These are phyloP conservation scores for Penicillium nucicola DNA, from an alignment of 495 filamentous ascomycete genomes.

Conservation along the genomic window DNA sequence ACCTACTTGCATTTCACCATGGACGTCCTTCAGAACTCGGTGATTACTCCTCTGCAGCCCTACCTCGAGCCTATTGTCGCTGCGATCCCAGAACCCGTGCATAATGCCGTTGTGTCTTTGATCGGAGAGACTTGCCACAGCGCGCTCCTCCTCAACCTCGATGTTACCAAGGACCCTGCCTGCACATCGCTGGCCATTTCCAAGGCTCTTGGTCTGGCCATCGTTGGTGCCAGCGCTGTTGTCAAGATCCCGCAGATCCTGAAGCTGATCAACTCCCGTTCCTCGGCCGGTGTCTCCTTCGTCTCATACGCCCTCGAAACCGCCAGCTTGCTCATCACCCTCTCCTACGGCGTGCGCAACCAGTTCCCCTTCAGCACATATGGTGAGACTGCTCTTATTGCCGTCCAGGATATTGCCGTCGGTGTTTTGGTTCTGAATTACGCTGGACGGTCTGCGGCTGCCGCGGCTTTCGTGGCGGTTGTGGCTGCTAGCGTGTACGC, in stretches of 20 bases:
- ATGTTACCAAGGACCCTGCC: constrained; percentile 60
- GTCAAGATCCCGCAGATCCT: constrained; percentile 96
- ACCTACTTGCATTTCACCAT: constrained; percentile 22
- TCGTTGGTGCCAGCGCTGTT: constrained; percentile 80
- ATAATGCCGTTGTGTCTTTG: constrained; percentile 70
- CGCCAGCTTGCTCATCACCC: constrained; percentile 72
- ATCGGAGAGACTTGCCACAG: constrained; percentile 83
- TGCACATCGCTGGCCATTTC: constrained; percentile 87
- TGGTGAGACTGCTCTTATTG: constrained; percentile 88
- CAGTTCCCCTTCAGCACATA: constrained; percentile 94
- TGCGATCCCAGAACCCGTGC: constrained; percentile 74
- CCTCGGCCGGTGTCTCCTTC: constrained; percentile 80
- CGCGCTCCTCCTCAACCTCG: constrained; percentile 74
- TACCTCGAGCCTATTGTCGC: constrained; percentile 72
- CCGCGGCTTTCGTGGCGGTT: constrained; percentile 67
- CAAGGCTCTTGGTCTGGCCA: constrained; percentile 88
- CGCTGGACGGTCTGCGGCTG: constrained; percentile 61
- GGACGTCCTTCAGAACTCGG: constrained; percentile 42
- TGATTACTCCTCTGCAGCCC: constrained; percentile 62
- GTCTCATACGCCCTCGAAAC: constrained; percentile 91
- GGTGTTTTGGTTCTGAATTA: constrained; percentile 79
- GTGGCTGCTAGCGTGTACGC: constrained; percentile 64
- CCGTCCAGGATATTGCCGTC: constrained; percentile 88
- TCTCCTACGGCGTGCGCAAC: constrained; percentile 86
- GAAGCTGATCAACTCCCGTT: constrained; percentile 78